Percentiles rank a stretch among this genome's conserved stretches.
Conservation (phyloP, 345 rosid species). For the Aegle marmelos region DNA sequence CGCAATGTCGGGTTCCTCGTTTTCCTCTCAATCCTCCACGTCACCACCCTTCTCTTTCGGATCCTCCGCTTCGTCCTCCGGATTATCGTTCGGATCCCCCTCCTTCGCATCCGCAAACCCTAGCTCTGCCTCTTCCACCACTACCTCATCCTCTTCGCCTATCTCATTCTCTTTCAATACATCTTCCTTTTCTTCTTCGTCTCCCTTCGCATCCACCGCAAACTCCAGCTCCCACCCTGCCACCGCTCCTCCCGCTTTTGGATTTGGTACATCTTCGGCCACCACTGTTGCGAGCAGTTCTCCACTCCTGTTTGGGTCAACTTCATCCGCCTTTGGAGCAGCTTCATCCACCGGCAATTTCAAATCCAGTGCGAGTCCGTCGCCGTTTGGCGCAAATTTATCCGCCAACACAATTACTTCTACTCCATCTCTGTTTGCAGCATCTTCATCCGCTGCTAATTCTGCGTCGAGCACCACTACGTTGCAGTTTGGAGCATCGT, state of each 20-base stretch:
- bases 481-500: constrained; percentile 12
- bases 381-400: constrained; percentile 24
- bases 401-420: constrained; percentile 16
- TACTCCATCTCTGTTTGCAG: constrained; percentile 24
- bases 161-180: constrained; percentile 31
- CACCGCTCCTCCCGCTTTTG: constrained; percentile 27
- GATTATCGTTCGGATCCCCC: constrained; percentile 41
- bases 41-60: constrained; percentile 36
- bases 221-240: constrained; percentile 36
- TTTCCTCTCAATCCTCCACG: constrained; percentile 12
- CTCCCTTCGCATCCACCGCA: not conserved
- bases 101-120: constrained; percentile 26
- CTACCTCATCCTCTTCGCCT: too few species aligned
- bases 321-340: constrained; percentile 29
- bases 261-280: constrained; percentile 23
- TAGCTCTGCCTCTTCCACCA: constrained; percentile 28
- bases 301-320: constrained; percentile 28
- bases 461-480: not conserved
- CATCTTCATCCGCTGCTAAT: constrained; percentile 9
- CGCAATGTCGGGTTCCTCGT: constrained; percentile 38
- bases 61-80: constrained; percentile 34
- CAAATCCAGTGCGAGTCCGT: constrained; percentile 3
- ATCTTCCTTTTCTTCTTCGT: constrained; percentile 9
- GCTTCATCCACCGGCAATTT: constrained; percentile 18
- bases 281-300: constrained; percentile 20